These are phyloP conservation scores for Alternaria sp. DNA, from an alignment of 2,329 filamentous ascomycete species.

Conservation along the genomic window DNA sequence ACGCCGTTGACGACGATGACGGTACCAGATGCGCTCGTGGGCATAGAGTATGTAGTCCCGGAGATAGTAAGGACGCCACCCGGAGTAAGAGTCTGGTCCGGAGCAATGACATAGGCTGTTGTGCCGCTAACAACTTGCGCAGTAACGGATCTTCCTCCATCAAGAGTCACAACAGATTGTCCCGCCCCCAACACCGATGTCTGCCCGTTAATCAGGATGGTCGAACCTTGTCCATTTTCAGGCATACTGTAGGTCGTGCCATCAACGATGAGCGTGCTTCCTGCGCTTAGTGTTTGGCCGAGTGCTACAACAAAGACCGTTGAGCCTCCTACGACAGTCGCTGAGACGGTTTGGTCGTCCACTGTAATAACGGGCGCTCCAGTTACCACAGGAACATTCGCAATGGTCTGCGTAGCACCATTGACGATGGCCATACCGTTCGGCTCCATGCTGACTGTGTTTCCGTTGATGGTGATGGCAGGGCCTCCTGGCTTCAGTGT, in stretches of 20 bases:
- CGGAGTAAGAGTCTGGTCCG: constrained; percentile 37
- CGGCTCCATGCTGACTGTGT: constrained; percentile 46
- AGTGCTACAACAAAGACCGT: constrained; percentile 30
- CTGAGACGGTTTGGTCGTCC: constrained; percentile 28
- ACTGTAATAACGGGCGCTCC: constrained; percentile 32
- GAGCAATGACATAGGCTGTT: constrained; percentile 37
- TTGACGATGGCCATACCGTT: constrained; percentile 51
- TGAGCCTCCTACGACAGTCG: constrained; percentile 37
- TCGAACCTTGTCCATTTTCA: constrained; percentile 25
- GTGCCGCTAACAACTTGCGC: constrained; percentile 31
- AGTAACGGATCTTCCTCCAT: constrained; percentile 25
- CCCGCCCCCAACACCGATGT: constrained; percentile 1
- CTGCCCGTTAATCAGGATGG: constrained; percentile 38
- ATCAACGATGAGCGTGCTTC: constrained; percentile 35
- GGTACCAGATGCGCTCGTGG: constrained; percentile 31
- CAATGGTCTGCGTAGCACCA: constrained; percentile 41
- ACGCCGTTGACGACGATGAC: constrained; percentile 41
- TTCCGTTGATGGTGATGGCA: constrained; percentile 48
- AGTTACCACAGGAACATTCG: constrained; percentile 27
- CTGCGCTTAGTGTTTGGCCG: constrained; percentile 28
- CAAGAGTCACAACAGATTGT: constrained; percentile 26
- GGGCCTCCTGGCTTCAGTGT: constrained; percentile 39
- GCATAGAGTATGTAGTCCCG: constrained; percentile 42
- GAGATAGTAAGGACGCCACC: constrained; percentile 38
- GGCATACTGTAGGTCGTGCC: constrained; percentile 42